Base-by-base conservation (phyloP, 345 rosid species). In the Pistacia atlantica region DNA sequence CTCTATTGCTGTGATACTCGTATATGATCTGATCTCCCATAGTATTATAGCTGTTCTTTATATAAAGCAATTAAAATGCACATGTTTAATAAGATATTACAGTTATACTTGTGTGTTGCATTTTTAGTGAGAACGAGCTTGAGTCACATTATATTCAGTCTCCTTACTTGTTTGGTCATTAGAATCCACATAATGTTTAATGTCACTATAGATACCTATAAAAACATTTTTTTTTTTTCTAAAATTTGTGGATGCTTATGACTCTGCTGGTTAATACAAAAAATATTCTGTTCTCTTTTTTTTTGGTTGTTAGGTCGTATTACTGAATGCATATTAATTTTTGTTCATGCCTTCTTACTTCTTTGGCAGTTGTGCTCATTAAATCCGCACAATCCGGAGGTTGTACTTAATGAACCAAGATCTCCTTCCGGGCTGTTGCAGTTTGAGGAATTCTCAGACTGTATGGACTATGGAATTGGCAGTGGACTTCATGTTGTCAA, bases 401-500 rank as follows among this genome's bases (percentile, higher is more conserved):
- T 80, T 16, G 65, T 74, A 51, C 75, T 82, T 33, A 84, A 84
- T 63, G 84, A 86, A 58, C 64, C 82, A 68, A 78, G 84, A 75
- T 84, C 83, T 14, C 87, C 90, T 72, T 80, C 83, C 46, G 86
- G 82, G 82, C 72, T 87, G 60, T 52, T 87, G 64, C 72, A 84
- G 77, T 87, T 87, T 57, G 84, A 84, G 33, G 87, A 84, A 79
- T 84, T 86, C 73, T 86, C 87, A 42, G 86, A 84, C 60, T 79
- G 72, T 79, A 80, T 82, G 78, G 87, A 86, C 71, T 72, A 67
- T 74, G 83, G 84, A 67, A 63, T 69, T 20, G 78, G 75, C 71
- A 20, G n/a, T 12, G 78, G 88, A 54, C 86, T 84, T 75, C 79
- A 84, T 45, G 86, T 80, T 51, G 86, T 83, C 67, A 82, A 84